phyloP scores from a whole-genome alignment of 495 filamentous ascomycete genomes.

The Aspergillus cristatus region DNA sequence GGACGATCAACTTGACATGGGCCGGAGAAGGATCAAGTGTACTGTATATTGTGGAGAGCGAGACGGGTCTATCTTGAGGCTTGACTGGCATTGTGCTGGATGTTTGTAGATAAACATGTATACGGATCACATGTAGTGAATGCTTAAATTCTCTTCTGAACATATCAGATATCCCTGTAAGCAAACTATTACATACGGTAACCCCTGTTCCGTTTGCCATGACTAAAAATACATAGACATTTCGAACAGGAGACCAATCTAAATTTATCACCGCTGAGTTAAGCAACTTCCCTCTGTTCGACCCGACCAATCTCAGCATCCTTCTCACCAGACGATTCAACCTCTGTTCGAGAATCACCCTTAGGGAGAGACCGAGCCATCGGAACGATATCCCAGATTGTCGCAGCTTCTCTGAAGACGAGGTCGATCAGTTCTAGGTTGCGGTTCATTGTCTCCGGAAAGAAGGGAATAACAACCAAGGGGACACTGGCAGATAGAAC shows the following conservation, averaged over 20 bases:
- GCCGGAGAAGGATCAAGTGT: neutral
- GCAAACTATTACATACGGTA: too few relatives aligned
- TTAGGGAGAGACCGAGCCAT: constrained; percentile 2
- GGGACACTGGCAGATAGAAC: constrained; percentile 7
- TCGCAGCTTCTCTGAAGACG: constrained; percentile 44
- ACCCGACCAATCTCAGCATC: neutral
- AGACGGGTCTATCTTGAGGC: constrained; percentile 3
- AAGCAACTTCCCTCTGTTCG: too few relatives aligned
- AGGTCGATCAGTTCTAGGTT: constrained; percentile 55
- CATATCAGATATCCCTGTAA: too few relatives aligned
- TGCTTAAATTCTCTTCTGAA: too few relatives aligned
- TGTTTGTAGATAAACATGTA: neutral
- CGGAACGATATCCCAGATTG: constrained; percentile 1
- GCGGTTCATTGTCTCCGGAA: constrained; percentile 51
- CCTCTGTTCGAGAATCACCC: neutral
- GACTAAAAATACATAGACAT: too few relatives aligned
- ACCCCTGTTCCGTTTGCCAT: too few relatives aligned
- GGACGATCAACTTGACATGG: constrained; percentile 4
- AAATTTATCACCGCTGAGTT: too few relatives aligned
- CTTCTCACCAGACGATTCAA: neutral
- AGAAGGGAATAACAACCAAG: constrained; percentile 49
- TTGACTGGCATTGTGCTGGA: constrained; percentile 4
- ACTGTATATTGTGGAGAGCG: constrained; percentile 6
- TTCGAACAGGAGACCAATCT: too few relatives aligned
- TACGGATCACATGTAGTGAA: too few relatives aligned